Conservation (phyloP, 805 yeast species). For the Lipomyces orientalis region DNA sequence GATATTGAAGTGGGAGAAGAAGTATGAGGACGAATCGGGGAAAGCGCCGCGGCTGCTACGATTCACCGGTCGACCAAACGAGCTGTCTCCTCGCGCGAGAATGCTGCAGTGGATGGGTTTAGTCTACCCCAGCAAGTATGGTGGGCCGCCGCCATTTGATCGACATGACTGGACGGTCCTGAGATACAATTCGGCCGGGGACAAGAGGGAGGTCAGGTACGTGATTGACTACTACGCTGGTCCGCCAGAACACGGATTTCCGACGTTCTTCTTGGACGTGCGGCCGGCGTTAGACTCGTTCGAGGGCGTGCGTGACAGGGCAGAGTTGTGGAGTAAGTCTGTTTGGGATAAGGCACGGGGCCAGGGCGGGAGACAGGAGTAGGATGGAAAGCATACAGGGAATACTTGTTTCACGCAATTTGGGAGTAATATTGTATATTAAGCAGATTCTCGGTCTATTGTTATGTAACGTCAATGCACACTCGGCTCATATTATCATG, state of each 20-base stretch:
- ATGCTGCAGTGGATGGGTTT: slow-evolving; percentile 68
- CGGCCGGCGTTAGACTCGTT: slow-evolving; percentile 88
- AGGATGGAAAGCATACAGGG: background rate
- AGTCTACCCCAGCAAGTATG: slow-evolving; percentile 73
- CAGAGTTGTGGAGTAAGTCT: slow-evolving; percentile 69
- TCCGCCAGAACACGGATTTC: slow-evolving; percentile 87
- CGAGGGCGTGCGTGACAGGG: slow-evolving; percentile 68
- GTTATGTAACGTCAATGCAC: background rate
- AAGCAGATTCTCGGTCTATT: background rate
- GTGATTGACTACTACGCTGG: slow-evolving; percentile 97
- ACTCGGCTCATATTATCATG: background rate
- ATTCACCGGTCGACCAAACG: slow-evolving; percentile 92
- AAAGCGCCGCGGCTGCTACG: slow-evolving; percentile 76
- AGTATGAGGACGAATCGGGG: slow-evolving; percentile 60
- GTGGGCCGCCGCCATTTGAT: slow-evolving; percentile 88
- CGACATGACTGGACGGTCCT: slow-evolving; percentile 98
- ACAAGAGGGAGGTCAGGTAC: slow-evolving; percentile 70
- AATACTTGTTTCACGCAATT: background rate
- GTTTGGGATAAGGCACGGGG: slow-evolving; percentile 76
- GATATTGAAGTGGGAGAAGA: slow-evolving; percentile 87
- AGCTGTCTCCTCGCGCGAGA: slow-evolving; percentile 83
- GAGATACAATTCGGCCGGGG: slow-evolving; percentile 52
- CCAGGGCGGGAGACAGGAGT: slow-evolving; percentile 30
- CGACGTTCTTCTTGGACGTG: slow-evolving; percentile 90
- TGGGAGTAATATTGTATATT: background rate